Evolutionary conservation across 192 early-diverging fungal species (phyloP).

Genomic region (Umbelopsis sp.): DNA sequence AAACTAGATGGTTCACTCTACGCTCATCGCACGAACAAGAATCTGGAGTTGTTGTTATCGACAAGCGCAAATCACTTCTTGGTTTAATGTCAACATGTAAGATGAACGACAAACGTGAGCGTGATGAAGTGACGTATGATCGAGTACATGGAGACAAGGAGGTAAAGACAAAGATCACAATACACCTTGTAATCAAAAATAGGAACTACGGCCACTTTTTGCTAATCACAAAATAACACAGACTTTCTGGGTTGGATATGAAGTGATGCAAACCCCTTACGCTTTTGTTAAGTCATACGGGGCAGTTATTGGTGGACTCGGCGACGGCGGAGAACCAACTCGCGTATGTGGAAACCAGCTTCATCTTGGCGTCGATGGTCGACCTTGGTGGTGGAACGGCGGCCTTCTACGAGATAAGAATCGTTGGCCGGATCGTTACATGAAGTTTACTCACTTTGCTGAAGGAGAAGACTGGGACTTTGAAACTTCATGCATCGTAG

Average conservation of each 20-base stretch:
- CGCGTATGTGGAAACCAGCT: constrained; percentile 38
- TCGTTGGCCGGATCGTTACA: constrained; percentile 13
- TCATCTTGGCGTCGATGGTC: constrained; percentile 25
- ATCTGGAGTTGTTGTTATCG: constrained; percentile 57
- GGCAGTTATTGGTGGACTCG: constrained; percentile 43
- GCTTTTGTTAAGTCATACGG: constrained; percentile 37
- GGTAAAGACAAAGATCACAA: constrained; percentile 16
- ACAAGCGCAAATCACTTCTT: constrained; percentile 49
- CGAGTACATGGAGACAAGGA: constrained; percentile 65
- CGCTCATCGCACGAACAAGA: constrained; percentile 52
- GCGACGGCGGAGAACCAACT: constrained; percentile 5
- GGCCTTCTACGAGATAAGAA: constrained; percentile 40
- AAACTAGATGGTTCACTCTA: constrained; percentile 33
- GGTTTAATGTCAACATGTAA: constrained; percentile 55
- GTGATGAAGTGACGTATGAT: constrained; percentile 45
- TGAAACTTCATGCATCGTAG: constrained; percentile 22
- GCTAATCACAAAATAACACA: not conserved
- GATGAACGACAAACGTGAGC: constrained; percentile 50
- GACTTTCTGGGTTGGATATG: constrained; percentile 60
- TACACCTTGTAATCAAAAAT: too few species aligned
- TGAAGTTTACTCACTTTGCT: constrained; percentile 29
- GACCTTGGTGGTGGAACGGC: constrained; percentile 43
- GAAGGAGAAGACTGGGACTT: constrained; percentile 27
- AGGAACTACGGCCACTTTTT: too few species aligned
- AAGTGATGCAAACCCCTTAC: constrained; percentile 48